These are phyloP conservation scores for Xerocomellus chrysenteron DNA, from an alignment of 768 basidiomycete species.

Conservation along the genomic window DNA sequence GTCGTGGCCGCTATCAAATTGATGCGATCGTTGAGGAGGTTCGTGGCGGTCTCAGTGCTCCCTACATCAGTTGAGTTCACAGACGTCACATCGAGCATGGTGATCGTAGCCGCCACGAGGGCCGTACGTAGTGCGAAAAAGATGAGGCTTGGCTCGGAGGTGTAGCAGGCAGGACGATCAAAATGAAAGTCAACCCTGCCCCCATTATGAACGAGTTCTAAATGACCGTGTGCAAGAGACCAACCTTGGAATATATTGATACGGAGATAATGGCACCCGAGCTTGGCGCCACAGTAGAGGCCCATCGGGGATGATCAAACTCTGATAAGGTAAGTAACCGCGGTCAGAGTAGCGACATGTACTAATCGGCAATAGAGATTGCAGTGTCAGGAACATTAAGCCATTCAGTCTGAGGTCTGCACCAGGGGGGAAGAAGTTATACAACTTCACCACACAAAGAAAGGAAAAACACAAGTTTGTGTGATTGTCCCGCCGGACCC, in stretches of 20 bases:
- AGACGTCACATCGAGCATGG: constrained; percentile 6
- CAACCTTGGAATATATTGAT: constrained; percentile 3
- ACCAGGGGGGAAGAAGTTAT: too few relatives aligned
- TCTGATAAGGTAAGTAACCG: constrained; percentile 14
- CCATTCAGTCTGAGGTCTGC: too few relatives aligned
- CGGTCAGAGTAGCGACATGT: not conserved
- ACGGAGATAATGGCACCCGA: constrained; percentile 14
- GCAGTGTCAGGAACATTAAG: too few relatives aligned
- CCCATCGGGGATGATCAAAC: constrained; percentile 11
- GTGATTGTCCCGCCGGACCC: too few relatives aligned
- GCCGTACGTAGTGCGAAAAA: constrained; percentile 1
- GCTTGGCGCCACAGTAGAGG: not conserved
- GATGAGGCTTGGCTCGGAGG: constrained; percentile 6
- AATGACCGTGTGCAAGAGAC: constrained; percentile 27
- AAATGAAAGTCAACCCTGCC: constrained; percentile 13
- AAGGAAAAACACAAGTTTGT: too few relatives aligned
- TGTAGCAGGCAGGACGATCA: constrained; percentile 5
- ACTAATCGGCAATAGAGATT: not conserved
- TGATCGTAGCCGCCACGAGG: constrained; percentile 6
- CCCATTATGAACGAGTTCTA: constrained; percentile 19
- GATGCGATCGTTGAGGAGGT: constrained; percentile 24
- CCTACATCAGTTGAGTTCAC: constrained; percentile 7
- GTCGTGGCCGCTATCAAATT: constrained; percentile 27
- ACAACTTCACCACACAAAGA: too few relatives aligned
- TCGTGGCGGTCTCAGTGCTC: not conserved